Evolutionary conservation across 2,329 filamentous ascomycete genomes (phyloP).

Genomic region (Epichloe gansuensis): DNA sequence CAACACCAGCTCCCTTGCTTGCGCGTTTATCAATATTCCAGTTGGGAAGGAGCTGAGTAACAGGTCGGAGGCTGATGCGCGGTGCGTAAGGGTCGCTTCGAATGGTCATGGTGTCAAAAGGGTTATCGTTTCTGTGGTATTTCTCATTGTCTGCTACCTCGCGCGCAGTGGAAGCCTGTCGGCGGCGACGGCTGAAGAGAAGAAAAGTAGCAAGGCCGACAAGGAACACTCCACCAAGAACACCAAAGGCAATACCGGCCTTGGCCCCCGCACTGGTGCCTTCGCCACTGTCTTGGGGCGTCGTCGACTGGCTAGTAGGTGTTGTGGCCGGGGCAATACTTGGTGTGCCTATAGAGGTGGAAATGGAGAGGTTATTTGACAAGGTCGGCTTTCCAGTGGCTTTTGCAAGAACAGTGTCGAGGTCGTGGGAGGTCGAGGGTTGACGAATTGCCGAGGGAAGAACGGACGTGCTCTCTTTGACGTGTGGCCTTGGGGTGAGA

Average conservation of each 20-base stretch:
- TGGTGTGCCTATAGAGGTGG: constrained; percentile 7
- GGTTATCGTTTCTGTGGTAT: constrained; percentile 24
- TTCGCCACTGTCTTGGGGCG: constrained; percentile 1
- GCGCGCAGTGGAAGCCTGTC: constrained; percentile 41
- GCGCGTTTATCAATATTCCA: constrained; percentile 35
- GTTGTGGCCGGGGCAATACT: constrained; percentile 13
- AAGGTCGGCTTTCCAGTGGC: constrained; percentile 14
- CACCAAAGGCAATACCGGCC: constrained; percentile 76
- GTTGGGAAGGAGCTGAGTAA: constrained; percentile 71
- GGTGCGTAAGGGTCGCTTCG: constrained; percentile 45
- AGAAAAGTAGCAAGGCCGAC: constrained; percentile 60
- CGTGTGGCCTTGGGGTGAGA: not conserved
- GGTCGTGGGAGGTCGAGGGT: constrained; percentile 12
- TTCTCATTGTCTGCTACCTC: constrained; percentile 53
- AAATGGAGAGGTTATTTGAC: constrained; percentile 5
- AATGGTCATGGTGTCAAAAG: constrained; percentile 6
- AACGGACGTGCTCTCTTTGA: constrained; percentile 7
- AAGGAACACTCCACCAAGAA: constrained; percentile 56
- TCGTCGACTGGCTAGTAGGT: constrained; percentile 7
- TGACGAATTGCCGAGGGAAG: constrained; percentile 17
- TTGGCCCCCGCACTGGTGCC: constrained; percentile 36
- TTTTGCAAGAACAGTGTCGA: constrained; percentile 19
- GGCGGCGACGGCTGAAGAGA: constrained; percentile 57
- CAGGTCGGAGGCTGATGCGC: constrained; percentile 72
- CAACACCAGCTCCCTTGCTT: constrained; percentile 36